Evolutionary conservation across 345 rosid species (phyloP).

Genomic region (Clausena lansium): DNA sequence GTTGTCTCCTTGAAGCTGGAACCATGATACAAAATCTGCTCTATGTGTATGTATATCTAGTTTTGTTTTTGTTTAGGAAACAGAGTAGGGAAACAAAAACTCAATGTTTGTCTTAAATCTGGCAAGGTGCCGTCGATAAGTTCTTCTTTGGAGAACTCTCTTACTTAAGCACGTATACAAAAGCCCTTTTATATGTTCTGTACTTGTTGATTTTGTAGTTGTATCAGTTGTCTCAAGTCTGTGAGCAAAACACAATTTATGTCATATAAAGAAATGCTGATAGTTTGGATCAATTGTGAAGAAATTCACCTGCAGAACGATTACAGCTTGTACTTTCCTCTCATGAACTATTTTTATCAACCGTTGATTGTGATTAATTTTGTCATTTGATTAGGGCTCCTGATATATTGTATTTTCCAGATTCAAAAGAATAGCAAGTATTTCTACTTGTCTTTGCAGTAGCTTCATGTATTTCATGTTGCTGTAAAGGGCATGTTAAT

Average conservation of each 20-base stretch:
- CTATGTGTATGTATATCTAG: conserved; percentile 51
- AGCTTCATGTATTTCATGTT: too few relatives aligned
- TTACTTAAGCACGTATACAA: conserved; percentile 16
- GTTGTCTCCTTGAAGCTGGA: conserved; percentile 98
- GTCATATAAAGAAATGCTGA: conserved; percentile 17
- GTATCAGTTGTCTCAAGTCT: conserved; percentile 15
- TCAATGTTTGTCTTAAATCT: conserved; percentile 23
- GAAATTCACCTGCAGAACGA: not conserved
- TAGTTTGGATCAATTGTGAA: conserved; percentile 11
- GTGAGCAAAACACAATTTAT: conserved; percentile 14
- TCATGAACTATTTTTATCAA: not conserved
- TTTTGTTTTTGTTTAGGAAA: conserved; percentile 42
- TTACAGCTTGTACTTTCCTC: not conserved
- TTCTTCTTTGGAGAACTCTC: conserved; percentile 43
- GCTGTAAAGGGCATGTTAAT: too few relatives aligned
- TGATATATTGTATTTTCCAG: not conserved
- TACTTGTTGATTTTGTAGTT: conserved; percentile 27
- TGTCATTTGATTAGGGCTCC: not conserved
- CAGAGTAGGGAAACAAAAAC: conserved; percentile 24
- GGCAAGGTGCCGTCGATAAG: conserved; percentile 29
- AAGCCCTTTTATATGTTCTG: conserved; percentile 23
- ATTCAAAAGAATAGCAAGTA: not conserved
- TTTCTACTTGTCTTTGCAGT: too few relatives aligned
- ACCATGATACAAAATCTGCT: conserved; percentile 53
- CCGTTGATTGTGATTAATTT: not conserved